Conservation (phyloP, 164 flowering plant species). For the Taxillus chinensis region DNA sequence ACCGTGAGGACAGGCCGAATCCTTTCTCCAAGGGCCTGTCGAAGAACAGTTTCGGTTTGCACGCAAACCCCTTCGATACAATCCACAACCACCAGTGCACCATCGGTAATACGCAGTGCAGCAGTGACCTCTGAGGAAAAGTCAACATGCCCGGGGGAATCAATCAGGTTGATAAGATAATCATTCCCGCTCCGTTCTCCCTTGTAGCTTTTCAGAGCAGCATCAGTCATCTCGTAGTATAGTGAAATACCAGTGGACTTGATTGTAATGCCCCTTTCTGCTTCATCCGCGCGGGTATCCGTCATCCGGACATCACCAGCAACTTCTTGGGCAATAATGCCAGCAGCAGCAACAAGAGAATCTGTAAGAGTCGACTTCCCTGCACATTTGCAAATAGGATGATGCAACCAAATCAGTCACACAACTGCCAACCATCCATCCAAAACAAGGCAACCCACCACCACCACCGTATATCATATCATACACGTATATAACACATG, state of each 20-base stretch:
- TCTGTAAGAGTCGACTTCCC: constrained; percentile 2
- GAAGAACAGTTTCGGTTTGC: constrained; percentile 1
- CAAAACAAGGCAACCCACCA: too few relatives aligned
- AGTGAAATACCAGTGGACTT: constrained; percentile 2
- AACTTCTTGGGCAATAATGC: constrained; percentile 4
- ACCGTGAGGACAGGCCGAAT: constrained; percentile 2
- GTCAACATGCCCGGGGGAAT: constrained; percentile 3
- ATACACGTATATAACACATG: too few relatives aligned
- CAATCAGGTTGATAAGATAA: constrained; percentile 2
- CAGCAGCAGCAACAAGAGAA: constrained; percentile 4
- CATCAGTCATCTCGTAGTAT: neutral
- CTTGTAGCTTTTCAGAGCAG: neutral
- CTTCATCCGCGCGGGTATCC: constrained; percentile 3
- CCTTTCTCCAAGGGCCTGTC: constrained; percentile 3
- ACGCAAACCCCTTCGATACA: constrained; percentile 3
- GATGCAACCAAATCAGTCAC: too few relatives aligned
- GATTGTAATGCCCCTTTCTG: constrained; percentile 1
- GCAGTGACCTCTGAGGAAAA: constrained; percentile 5
- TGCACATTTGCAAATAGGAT: neutral
- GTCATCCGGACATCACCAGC: constrained; percentile 4
- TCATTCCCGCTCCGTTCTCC: neutral
- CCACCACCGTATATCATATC: too few relatives aligned
- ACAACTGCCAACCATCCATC: too few relatives aligned
- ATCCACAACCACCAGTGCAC: constrained; percentile 2
- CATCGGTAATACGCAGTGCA: constrained; percentile 1